A percentile compares a stretch with the other conserved stretches of the same genome.
phyloP scores from a whole-genome alignment of 176 grass and related monocot species.

The Avena eriantha region DNA sequence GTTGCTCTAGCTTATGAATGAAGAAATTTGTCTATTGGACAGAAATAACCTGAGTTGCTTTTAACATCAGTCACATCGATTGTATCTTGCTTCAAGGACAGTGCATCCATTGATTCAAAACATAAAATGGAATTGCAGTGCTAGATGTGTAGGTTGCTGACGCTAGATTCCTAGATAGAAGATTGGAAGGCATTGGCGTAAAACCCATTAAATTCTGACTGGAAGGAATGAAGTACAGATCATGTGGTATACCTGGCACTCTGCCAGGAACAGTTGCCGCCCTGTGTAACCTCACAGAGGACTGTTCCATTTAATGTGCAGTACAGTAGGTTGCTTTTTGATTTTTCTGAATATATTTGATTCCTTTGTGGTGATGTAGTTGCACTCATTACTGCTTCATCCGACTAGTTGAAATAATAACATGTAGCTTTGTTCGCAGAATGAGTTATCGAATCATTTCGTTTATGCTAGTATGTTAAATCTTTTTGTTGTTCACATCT shows the following conservation, averaged over 20 bases:
- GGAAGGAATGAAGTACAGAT: slow-evolving; percentile 30
- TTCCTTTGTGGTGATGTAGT: not conserved
- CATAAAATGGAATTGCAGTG: not conserved
- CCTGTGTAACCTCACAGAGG: not conserved
- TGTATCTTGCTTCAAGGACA: not conserved
- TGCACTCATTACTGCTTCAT: not conserved
- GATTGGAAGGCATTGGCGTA: not conserved
- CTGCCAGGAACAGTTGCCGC: not conserved
- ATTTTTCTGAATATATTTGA: not conserved
- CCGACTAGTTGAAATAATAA: not conserved
- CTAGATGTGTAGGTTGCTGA: not conserved
- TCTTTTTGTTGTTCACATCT: not conserved
- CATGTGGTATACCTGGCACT: slow-evolving; percentile 23
- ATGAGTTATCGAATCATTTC: not conserved
- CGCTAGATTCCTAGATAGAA: not conserved
- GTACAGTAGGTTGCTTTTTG: not conserved
- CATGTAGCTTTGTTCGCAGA: not conserved
- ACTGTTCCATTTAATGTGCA: slow-evolving; percentile 16
- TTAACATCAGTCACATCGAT: not conserved
- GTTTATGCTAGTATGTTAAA: not conserved
- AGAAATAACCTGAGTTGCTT: not conserved
- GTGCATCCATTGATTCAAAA: not conserved
- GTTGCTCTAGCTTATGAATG: not conserved
- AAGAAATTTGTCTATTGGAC: not conserved
- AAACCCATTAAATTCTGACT: not conserved